Evolutionary conservation across 2,329 filamentous ascomycete species (phyloP).

Genomic region (Cladosporium austrohemisphaericum): DNA sequence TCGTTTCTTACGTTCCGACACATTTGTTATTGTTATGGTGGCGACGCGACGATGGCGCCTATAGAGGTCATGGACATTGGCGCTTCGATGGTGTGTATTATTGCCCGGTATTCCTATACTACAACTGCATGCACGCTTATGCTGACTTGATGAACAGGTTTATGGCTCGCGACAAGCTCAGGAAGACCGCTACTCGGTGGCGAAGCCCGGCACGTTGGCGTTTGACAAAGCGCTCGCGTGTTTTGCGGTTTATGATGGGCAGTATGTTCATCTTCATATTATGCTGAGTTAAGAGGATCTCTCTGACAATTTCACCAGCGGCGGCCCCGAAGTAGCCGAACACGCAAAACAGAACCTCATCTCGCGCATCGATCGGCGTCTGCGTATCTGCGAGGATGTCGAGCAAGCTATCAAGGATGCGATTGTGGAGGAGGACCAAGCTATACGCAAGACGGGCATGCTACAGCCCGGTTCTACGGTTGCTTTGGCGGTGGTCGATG

Average conservation of each 20-base stretch:
- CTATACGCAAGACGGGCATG: constrained; percentile 6
- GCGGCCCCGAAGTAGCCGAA: constrained; percentile 9
- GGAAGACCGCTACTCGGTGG: constrained; percentile 5
- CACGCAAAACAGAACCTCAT: constrained; percentile 6
- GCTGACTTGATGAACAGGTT: not conserved
- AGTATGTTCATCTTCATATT: not conserved
- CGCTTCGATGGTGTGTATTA: not conserved
- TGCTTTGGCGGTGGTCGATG: not conserved
- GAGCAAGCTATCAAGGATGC: constrained; percentile 13
- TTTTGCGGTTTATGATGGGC: constrained; percentile 10
- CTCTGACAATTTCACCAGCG: not conserved
- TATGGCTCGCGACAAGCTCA: constrained; percentile 6
- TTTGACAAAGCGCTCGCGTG: constrained; percentile 5
- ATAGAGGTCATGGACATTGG: constrained; percentile 9
- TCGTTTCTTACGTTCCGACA: too few species aligned
- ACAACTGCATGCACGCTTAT: not conserved
- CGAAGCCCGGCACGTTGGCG: not conserved
- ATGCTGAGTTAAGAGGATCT: not conserved
- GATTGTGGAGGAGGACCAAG: constrained; percentile 6
- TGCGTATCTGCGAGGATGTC: constrained; percentile 6
- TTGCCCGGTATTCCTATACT: not conserved
- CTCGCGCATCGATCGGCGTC: constrained; percentile 3
- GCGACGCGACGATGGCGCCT: constrained; percentile 1
- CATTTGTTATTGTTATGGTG: too few species aligned
- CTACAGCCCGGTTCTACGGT: constrained; percentile 9